Base-by-base conservation (phyloP, 768 basidiomycete genomes). In the Pleurotus citrinopileatus region DNA sequence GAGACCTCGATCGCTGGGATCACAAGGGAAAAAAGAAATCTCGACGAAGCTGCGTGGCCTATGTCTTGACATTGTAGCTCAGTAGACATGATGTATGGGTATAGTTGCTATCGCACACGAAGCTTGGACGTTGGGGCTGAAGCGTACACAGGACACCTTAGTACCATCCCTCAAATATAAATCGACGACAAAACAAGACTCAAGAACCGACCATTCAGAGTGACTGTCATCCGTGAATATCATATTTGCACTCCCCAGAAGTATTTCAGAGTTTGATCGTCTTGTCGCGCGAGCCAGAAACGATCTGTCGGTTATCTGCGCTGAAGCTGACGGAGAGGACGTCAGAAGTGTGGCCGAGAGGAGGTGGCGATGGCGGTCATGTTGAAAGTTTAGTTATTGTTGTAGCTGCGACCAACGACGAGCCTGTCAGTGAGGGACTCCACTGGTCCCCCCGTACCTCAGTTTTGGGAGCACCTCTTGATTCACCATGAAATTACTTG, bases 261-360 rank as follows among this genome's bases (percentile, higher is more conserved):
- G 97, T 99, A 80, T 99, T 99, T 97, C 97, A 99, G 67, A 99
- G 91, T 74, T 98, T 99, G 82, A 99, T 99, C 36, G 91, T 87
- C 70, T 80, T 81, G 83, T 99, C 97, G 61, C 97, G 91, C 58
- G 94, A 95, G 53, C 94, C 97, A 50, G 94, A 97, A 63, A 99
- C 97, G 70, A 99, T 99, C 73, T 98, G 97, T 70, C 97, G 81
- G 86, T 99, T 98, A 76, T 99, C 97, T 56, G 97, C 97, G 61
- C 91, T 94, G 86, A 99, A 99, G 74, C 93, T 96, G 77, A 99
- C 97, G 61, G 94, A 97, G 56, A 99, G 84, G 60, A 99, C 96
- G 67, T 99, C 97, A 59, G 92, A 91, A 58, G 86, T 94, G 82
- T 99, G 97, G 61, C 97, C 97, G 62, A 98, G 91, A 92, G 57